Evolutionary conservation across 2,329 filamentous ascomycete genomes (phyloP), one percentile per base, ranked within the genome.

Genomic region (Ophioceras dolichostomum): DNA sequence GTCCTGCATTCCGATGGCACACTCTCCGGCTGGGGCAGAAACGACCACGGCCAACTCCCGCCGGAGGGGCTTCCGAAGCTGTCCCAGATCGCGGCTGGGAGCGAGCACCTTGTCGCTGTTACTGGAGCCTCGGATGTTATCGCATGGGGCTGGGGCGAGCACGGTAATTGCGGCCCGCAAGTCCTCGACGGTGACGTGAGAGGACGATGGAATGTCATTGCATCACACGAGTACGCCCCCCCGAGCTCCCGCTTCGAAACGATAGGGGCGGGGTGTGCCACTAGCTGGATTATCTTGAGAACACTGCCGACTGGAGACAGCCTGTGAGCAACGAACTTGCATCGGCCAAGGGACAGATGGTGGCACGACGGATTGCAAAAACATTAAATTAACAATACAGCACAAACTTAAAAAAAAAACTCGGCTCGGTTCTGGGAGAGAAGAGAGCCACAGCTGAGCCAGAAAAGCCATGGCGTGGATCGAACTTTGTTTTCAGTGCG

Each of bases 91-190:
- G 82, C 83, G 3, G 73, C 83, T 32, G 91, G 91, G 0, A 95
- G 89, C 52, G 91, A 96, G 57, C 91, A 98, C 57, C 76, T 74
- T n/a, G 58, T 96, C 43, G 84, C 77, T 8, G 58, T 89, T 19
- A 76, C 82, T 0, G 60, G 60, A 9, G 64, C 70, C 16, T 75
- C 75, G 2, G 71, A 79, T 36, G 75, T 94, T 1, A 60, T 93
- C 34, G 74, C 84, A 2, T 96, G 89, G 86, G 91, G 91, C 16
- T 98, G 91, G 91, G 88, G 87, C 2, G 89, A 96, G 59, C 91
- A 98, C 60, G 91, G 91, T 2, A 98, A 98, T 55, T 98, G 91
- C 55, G 91, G 91, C 3, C 73, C 76, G 29, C 17, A 45, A 22
- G n/a, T 41, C 16, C 18, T 64, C 70, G 10, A 70, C 43, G 76